Evolutionary conservation across 164 flowering plant genomes (phyloP).

Genomic region (Tetracentron sinense): DNA sequence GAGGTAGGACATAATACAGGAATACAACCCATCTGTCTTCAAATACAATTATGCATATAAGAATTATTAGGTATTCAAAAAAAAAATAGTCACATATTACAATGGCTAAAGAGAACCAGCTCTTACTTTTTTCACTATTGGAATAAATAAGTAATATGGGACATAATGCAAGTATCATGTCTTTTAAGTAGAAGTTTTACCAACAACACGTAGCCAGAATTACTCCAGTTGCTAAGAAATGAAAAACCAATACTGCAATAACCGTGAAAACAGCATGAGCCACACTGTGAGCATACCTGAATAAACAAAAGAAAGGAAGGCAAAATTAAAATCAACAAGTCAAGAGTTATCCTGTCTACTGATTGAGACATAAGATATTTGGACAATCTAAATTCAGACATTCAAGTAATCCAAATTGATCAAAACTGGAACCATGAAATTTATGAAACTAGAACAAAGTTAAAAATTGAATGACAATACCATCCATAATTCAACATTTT

Average conservation of each 20-base stretch:
- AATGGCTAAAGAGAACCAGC: background rate
- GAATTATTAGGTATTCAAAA: background rate
- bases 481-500: conserved; percentile 1
- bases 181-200: conserved; percentile 40
- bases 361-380: background rate
- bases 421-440: no score
- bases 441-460: background rate
- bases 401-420: background rate
- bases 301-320: conserved; percentile 8
- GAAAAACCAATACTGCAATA: conserved; percentile 68
- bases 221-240: conserved; percentile 72
- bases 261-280: conserved; percentile 80
- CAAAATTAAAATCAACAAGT: background rate
- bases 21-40: background rate
- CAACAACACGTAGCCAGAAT: conserved; percentile 82
- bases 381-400: background rate
- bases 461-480: background rate
- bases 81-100: background rate
- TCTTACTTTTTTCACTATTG: background rate
- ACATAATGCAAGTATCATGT: background rate
- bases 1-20: background rate
- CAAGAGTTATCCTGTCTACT: background rate
- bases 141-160: background rate
- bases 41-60: background rate
- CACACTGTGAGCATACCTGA: conserved; percentile 85